These are phyloP conservation scores for Mycena olivaceomarginata DNA, from an alignment of 768 basidiomycete genomes.

Conservation along the genomic window DNA sequence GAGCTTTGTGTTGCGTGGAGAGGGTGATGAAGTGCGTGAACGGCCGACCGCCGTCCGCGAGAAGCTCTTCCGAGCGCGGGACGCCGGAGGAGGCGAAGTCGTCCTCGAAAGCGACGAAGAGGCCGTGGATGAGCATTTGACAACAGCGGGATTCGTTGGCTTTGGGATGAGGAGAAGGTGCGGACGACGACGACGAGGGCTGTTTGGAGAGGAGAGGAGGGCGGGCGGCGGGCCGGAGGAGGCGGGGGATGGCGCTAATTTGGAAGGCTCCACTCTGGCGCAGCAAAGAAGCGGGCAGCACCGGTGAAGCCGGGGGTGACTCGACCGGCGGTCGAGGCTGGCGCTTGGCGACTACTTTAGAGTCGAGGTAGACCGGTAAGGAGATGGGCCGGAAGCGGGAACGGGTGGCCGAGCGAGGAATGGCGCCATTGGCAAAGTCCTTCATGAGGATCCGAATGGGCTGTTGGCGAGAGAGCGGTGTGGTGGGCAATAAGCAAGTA, in stretches of 20 bases:
- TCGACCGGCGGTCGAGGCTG: slow-evolving; percentile 23
- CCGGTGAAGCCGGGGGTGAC: slow-evolving; percentile 1
- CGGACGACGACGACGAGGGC: neutral
- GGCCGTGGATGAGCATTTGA: slow-evolving; percentile 45
- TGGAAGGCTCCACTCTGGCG: slow-evolving; percentile 18
- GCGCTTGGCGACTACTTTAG: slow-evolving; percentile 18
- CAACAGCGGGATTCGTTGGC: slow-evolving; percentile 46
- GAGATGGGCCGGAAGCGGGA: slow-evolving; percentile 42
- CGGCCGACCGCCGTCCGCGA: slow-evolving; percentile 37
- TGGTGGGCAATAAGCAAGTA: neutral
- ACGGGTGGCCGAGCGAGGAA: slow-evolving; percentile 30
- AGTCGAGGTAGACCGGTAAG: slow-evolving; percentile 40
- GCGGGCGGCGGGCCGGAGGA: slow-evolving; percentile 29
- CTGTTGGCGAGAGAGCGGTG: slow-evolving; percentile 7
- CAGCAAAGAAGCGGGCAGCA: neutral
- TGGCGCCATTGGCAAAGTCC: slow-evolving; percentile 4
- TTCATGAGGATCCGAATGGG: slow-evolving; percentile 34
- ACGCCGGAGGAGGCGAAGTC: slow-evolving; percentile 41
- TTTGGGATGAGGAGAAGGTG: slow-evolving; percentile 27
- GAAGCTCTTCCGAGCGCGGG: slow-evolving; percentile 22
- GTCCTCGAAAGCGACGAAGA: slow-evolving; percentile 49
- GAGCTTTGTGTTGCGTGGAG: slow-evolving; percentile 29
- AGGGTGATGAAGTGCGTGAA: slow-evolving; percentile 46
- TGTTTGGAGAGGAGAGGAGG: slow-evolving; percentile 20
- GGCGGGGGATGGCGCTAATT: slow-evolving; percentile 29